A percentile compares a stretch with the other conserved stretches of the same genome.
Evolutionary conservation across 2,329 filamentous ascomycete genomes (phyloP).

Genomic region (Apiospora aurea): DNA sequence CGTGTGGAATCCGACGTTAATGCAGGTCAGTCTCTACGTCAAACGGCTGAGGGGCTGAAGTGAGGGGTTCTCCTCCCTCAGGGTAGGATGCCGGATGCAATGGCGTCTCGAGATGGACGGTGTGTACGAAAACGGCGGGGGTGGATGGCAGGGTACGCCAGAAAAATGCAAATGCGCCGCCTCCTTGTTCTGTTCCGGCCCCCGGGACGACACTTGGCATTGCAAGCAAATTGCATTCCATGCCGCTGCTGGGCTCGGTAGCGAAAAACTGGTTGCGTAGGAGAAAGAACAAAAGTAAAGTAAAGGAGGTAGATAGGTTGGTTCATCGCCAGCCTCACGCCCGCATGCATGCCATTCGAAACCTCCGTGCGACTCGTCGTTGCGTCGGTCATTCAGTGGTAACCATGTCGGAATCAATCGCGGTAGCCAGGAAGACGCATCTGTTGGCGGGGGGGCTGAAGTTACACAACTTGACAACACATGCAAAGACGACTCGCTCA

Average conservation of each 20-base stretch:
- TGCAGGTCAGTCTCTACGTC: background rate
- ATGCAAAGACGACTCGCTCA: slow-evolving; percentile 13
- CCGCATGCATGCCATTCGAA: background rate
- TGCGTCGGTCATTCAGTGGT: slow-evolving; percentile 1
- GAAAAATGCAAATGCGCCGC: background rate
- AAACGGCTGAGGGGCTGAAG: slow-evolving; percentile 20
- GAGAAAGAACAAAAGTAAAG: background rate
- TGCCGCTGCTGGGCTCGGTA: background rate
- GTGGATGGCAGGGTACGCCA: background rate
- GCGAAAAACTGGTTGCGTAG: background rate
- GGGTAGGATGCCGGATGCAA: background rate
- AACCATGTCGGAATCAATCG: background rate
- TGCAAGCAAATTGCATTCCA: background rate
- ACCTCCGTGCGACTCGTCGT: background rate
- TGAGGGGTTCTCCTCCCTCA: background rate
- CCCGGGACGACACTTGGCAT: background rate
- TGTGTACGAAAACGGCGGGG: slow-evolving; percentile 5
- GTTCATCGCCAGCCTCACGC: background rate
- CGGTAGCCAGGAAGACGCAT: slow-evolving; percentile 5
- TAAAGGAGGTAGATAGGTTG: background rate
- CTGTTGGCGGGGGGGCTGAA: background rate
- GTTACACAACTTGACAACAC: slow-evolving; percentile 6
- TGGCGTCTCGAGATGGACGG: background rate
- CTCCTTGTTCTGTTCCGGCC: background rate
- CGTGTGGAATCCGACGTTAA: slow-evolving; percentile 2